A percentile compares a stretch with the other conserved stretches of the same genome.
Conservation (phyloP, 1,284 basidiomycete genomes). For the Amylostereum chailletii region DNA sequence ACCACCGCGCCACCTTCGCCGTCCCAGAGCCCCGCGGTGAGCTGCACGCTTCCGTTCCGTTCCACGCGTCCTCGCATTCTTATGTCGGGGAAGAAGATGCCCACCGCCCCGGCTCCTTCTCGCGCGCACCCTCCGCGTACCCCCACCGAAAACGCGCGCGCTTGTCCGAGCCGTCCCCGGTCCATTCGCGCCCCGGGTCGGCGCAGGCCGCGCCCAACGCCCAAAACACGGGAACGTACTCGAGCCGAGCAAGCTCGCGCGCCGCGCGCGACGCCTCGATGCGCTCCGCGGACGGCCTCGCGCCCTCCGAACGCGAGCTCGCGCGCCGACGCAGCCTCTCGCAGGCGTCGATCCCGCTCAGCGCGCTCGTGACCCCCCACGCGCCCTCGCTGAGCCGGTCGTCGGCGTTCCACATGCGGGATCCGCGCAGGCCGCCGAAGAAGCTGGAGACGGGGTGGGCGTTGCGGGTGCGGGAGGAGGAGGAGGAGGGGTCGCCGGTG, state of each 20-base stretch:
- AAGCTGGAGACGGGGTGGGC: slow-evolving; percentile 52
- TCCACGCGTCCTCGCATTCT: slow-evolving; percentile 24
- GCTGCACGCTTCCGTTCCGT: background rate
- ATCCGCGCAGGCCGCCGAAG: slow-evolving; percentile 57
- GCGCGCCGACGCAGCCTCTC: slow-evolving; percentile 41
- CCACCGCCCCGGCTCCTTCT: background rate
- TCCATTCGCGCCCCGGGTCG: slow-evolving; percentile 19
- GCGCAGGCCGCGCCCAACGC: slow-evolving; percentile 20
- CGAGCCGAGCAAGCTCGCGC: slow-evolving; percentile 37
- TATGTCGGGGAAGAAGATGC: slow-evolving; percentile 18
- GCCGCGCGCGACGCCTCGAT: slow-evolving; percentile 24
- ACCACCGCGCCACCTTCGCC: slow-evolving; percentile 17
- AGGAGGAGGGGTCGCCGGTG: slow-evolving; percentile 54
- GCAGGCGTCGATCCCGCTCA: slow-evolving; percentile 65
- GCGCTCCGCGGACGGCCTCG: slow-evolving; percentile 28
- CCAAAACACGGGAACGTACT: slow-evolving; percentile 42
- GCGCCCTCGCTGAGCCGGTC: slow-evolving; percentile 56
- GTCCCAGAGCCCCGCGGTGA: slow-evolving; percentile 15
- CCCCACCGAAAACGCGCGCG: slow-evolving; percentile 54
- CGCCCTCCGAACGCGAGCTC: slow-evolving; percentile 23
- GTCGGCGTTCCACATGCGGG: slow-evolving; percentile 65
- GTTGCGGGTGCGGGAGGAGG: slow-evolving; percentile 37
- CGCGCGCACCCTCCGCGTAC: slow-evolving; percentile 50
- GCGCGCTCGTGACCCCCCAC: slow-evolving; percentile 66
- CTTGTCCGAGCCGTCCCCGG: slow-evolving; percentile 36